Evolutionary conservation across 345 rosid species (phyloP).

Genomic region (Citrus medica): DNA sequence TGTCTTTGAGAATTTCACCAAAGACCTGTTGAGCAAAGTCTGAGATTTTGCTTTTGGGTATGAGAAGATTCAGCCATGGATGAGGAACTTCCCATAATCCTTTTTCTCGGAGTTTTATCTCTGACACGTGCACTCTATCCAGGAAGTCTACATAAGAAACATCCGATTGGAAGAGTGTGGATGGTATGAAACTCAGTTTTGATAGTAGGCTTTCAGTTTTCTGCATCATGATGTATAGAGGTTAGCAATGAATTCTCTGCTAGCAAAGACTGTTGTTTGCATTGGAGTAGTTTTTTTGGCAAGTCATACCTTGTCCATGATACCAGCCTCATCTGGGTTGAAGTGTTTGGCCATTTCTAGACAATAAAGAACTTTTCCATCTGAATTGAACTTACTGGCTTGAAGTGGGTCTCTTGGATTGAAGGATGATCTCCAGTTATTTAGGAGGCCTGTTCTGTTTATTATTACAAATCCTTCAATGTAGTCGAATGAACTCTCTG

Average conservation of each 20-base stretch:
- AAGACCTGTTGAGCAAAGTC: slow-evolving; percentile 61
- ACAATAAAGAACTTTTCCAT: slow-evolving; percentile 80
- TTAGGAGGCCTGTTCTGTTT: slow-evolving; percentile 72
- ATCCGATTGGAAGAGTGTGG: slow-evolving; percentile 67
- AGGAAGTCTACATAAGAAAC: slow-evolving; percentile 77
- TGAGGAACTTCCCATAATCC: slow-evolving; percentile 96
- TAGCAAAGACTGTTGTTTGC: neutral
- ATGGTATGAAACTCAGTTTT: slow-evolving; percentile 57
- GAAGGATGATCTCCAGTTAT: slow-evolving; percentile 86
- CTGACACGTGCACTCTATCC: slow-evolving; percentile 77
- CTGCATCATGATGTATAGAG: slow-evolving; percentile 33
- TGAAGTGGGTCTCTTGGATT: slow-evolving; percentile 59
- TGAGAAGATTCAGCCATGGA: slow-evolving; percentile 91
- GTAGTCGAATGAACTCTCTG: slow-evolving; percentile 64
- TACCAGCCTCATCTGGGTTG: slow-evolving; percentile 44
- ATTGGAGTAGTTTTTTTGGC: neutral
- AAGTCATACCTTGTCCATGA: slow-evolving; percentile 46
- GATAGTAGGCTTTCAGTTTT: slow-evolving; percentile 51
- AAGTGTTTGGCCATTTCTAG: slow-evolving; percentile 81
- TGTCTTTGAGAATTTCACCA: slow-evolving; percentile 59
- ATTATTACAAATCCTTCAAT: slow-evolving; percentile 84
- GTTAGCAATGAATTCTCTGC: slow-evolving; percentile 9
- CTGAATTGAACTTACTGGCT: slow-evolving; percentile 71
- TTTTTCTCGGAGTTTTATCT: slow-evolving; percentile 61
- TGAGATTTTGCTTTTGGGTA: slow-evolving; percentile 60